Conservation (phyloP, 257 asterid genomes). For the Salvia splendens region DNA sequence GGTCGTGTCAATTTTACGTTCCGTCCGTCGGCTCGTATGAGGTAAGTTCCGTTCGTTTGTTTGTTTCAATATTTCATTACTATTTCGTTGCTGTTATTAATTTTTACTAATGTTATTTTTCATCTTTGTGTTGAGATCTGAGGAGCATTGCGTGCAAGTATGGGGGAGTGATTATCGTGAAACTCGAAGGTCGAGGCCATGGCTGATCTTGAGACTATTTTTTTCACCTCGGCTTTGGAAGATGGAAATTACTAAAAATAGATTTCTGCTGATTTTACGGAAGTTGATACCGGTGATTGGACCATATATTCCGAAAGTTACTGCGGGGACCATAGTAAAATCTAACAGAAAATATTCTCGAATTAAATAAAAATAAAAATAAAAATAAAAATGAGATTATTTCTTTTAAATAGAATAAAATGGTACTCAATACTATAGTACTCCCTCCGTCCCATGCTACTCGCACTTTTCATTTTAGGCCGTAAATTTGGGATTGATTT, state of each 20-base stretch:
- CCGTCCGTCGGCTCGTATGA: constrained; percentile 21
- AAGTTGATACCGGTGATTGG: not conserved
- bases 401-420: too few relatives aligned
- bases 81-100: too few relatives aligned
- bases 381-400: not conserved
- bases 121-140: not conserved
- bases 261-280: not conserved
- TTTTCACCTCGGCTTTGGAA: constrained; percentile 28
- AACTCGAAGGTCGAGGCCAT: constrained; percentile 14
- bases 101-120: not conserved
- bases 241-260: not conserved
- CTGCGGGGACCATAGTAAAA: not conserved
- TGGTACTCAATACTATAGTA: too few relatives aligned
- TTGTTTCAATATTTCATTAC: too few relatives aligned
- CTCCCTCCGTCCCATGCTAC: too few relatives aligned
- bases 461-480: too few relatives aligned
- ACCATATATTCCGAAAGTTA: not conserved
- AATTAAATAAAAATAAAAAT: not conserved
- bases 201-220: constrained; percentile 6
- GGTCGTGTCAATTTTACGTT: not conserved
- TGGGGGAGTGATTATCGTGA: not conserved
- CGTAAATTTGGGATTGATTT: too few relatives aligned
- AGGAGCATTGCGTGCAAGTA: constrained; percentile 30
- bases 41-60: constrained; percentile 26
- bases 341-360: not conserved